Conservation (phyloP, 2,329 filamentous ascomycete genomes). For the Alternaria conjuncta region DNA sequence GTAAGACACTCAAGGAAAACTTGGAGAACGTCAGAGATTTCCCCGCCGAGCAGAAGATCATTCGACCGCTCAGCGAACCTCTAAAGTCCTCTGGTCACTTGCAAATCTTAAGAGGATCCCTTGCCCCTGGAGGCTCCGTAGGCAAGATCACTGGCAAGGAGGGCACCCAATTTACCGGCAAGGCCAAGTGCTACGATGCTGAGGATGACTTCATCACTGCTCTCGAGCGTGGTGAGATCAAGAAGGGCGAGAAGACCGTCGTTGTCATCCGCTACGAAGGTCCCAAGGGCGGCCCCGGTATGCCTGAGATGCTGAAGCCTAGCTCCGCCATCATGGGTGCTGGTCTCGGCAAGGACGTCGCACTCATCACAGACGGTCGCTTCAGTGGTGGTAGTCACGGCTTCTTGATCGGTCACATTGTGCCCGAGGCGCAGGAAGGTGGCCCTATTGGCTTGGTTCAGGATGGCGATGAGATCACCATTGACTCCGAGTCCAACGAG, state of each 20-base stretch:
- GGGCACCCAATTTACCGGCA: conserved; percentile 70
- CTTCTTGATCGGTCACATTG: conserved; percentile 86
- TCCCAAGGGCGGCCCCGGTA: conserved; percentile 75
- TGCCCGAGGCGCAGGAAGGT: conserved; percentile 84
- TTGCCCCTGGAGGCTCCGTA: conserved; percentile 73
- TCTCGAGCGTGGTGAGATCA: conserved; percentile 71
- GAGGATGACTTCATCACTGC: conserved; percentile 73
- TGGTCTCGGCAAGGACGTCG: conserved; percentile 74
- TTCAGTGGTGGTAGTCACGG: conserved; percentile 85
- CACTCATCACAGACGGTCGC: conserved; percentile 75
- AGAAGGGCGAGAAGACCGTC: conserved; percentile 77
- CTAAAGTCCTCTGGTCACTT: conserved; percentile 76
- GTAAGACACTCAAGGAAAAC: conserved; percentile 58
- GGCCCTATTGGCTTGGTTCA: conserved; percentile 83
- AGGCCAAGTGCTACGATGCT: conserved; percentile 72
- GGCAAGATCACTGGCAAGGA: conserved; percentile 82
- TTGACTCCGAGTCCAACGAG: conserved; percentile 76
- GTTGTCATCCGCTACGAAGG: conserved; percentile 78
- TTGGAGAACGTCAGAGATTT: conserved; percentile 65
- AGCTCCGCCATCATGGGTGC: conserved; percentile 76
- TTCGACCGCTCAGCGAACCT: conserved; percentile 70
- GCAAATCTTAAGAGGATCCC: conserved; percentile 72
- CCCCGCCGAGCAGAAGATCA: conserved; percentile 72
- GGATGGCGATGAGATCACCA: conserved; percentile 80
- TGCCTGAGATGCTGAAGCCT: conserved; percentile 79